Conservation (phyloP, 2,329 filamentous ascomycete genomes). For the Neofusicoccum kwambonambiense region DNA sequence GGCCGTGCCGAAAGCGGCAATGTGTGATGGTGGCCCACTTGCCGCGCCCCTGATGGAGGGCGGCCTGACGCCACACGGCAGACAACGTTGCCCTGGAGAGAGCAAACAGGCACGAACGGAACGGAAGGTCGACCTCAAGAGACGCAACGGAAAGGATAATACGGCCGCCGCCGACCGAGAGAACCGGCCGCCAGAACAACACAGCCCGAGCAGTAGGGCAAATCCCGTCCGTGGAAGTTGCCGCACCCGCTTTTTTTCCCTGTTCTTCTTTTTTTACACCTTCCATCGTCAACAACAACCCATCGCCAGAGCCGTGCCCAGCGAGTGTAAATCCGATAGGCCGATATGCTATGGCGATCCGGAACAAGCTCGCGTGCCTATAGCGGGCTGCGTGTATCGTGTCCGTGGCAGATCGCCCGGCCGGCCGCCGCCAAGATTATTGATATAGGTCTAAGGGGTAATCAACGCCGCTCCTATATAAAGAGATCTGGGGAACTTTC, state of each 20-base stretch:
- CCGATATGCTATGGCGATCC: conserved; percentile 9
- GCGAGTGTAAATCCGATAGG: neutral
- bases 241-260: neutral
- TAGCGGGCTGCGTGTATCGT: neutral
- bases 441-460: conserved; percentile 13
- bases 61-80: conserved; percentile 11
- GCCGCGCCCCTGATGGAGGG: neutral
- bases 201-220: neutral
- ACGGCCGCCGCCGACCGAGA: too few relatives aligned
- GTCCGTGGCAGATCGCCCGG: neutral
- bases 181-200: too few relatives aligned
- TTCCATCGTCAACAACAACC: neutral
- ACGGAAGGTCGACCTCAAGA: too few relatives aligned
- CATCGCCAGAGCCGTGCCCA: too few relatives aligned
- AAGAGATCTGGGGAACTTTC: conserved; percentile 14
- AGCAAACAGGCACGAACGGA: neutral
- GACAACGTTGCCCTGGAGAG: neutral
- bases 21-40: conserved; percentile 1
- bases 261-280: neutral
- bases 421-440: neutral
- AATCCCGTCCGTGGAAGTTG: neutral
- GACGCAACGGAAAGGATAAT: too few relatives aligned
- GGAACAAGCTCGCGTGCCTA: conserved; percentile 7
- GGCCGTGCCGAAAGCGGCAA: conserved; percentile 3
- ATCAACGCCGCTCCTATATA: conserved; percentile 7